Evolutionary conservation across 2,329 filamentous ascomycete species (phyloP).

Genomic region (Sporothrix globosa): DNA sequence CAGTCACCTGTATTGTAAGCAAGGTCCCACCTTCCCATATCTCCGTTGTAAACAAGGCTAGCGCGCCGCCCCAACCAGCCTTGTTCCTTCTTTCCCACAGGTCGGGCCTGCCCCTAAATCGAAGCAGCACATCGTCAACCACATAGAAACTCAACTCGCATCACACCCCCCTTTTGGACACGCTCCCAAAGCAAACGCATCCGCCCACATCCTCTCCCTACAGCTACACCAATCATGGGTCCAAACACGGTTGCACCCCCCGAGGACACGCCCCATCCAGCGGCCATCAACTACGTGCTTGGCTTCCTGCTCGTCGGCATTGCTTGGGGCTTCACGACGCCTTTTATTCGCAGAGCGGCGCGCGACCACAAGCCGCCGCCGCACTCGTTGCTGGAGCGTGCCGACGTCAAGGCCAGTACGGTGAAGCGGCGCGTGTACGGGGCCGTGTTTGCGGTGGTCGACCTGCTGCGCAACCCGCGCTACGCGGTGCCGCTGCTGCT

Average conservation of each 20-base stretch:
- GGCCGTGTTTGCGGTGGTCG: slow-evolving; percentile 73
- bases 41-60: slow-evolving; percentile 12
- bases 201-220: not conserved
- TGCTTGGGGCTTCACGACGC: slow-evolving; percentile 90
- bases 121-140: not conserved
- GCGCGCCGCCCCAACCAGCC: slow-evolving; percentile 9
- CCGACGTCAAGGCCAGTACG: slow-evolving; percentile 60
- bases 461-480: slow-evolving; percentile 76
- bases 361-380: slow-evolving; percentile 68
- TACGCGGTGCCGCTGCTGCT: slow-evolving; percentile 84
- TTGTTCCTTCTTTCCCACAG: slow-evolving; percentile 1
- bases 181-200: not conserved
- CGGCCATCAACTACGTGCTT: slow-evolving; percentile 76
- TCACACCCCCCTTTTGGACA: not conserved
- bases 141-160: not conserved
- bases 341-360: slow-evolving; percentile 87
- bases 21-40: slow-evolving; percentile 14
- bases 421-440: slow-evolving; percentile 64
- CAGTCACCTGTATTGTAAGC: too few species aligned
- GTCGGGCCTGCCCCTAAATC: not conserved
- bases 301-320: slow-evolving; percentile 89
- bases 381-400: slow-evolving; percentile 58
- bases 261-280: slow-evolving; percentile 24
- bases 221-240: not conserved
- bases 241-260: slow-evolving; percentile 2